These are phyloP conservation scores for Leccinum brunneo-olivaceum DNA, from an alignment of 1,284 basidiomycete species.

Conservation along the genomic window DNA sequence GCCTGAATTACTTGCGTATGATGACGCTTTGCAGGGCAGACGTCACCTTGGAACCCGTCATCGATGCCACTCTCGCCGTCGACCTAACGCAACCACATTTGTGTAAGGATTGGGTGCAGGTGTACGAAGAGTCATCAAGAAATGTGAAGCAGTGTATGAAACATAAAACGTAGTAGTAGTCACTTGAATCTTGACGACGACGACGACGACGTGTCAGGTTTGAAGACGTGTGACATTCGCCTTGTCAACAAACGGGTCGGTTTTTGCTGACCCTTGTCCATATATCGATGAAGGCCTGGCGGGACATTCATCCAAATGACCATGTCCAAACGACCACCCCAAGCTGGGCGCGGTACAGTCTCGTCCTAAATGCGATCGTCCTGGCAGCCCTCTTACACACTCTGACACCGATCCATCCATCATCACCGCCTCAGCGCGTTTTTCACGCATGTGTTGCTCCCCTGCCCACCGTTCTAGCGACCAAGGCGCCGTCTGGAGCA, in stretches of 20 bases:
- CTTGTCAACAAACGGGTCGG: no score
- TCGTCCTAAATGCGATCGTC: conserved; percentile 13
- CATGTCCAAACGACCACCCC: conserved; percentile 3
- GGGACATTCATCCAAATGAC: neutral
- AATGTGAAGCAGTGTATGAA: conserved; percentile 12
- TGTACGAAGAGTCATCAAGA: conserved; percentile 30
- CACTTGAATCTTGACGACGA: no score
- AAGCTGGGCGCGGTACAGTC: conserved; percentile 17
- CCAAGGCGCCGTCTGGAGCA: conserved; percentile 10
- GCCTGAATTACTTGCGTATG: conserved; percentile 33
- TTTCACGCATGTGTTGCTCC: conserved; percentile 14
- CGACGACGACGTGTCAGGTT: no score
- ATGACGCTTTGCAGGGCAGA: conserved; percentile 32
- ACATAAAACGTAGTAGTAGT: neutral
- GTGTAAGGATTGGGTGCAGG: conserved; percentile 42
- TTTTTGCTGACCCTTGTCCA: no score
- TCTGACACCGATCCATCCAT: neutral
- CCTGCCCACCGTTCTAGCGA: conserved; percentile 16
- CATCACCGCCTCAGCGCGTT: neutral
- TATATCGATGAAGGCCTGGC: no score
- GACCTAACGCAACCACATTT: conserved; percentile 35
- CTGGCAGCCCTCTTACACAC: conserved; percentile 13
- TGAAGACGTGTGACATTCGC: no score
- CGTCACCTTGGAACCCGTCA: conserved; percentile 28
- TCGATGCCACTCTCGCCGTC: conserved; percentile 33